Conservation (phyloP, 78 protist species). For the Dictyostelium brefeldianum region DNA sequence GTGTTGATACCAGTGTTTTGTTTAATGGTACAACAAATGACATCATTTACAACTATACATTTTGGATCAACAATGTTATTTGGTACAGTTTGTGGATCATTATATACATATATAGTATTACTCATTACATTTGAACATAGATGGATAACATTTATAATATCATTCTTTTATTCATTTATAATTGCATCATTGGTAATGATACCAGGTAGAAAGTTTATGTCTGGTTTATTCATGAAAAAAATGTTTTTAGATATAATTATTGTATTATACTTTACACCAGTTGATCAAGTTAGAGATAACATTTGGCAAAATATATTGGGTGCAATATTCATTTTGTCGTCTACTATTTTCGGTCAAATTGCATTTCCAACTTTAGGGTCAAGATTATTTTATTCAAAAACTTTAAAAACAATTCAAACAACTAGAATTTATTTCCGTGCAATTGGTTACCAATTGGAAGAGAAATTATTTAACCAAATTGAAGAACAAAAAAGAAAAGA, state of each 20-base stretch:
- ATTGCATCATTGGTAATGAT: neutral
- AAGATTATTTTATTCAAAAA: conserved; percentile 6
- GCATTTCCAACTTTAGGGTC: conserved; percentile 28
- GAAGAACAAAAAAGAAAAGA: no score
- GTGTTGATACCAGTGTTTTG: conserved; percentile 44
- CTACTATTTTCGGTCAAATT: neutral
- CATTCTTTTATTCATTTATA: neutral
- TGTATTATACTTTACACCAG: conserved; percentile 44
- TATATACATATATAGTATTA: neutral
- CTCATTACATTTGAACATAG: neutral
- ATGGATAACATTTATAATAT: conserved; percentile 54
- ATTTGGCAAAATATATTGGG: conserved; percentile 23
- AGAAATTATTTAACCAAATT: neutral
- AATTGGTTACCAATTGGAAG: conserved; percentile 47
- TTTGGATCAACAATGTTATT: conserved; percentile 7
- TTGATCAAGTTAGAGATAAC: neutral
- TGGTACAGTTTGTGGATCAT: neutral
- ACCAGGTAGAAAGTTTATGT: conserved; percentile 20
- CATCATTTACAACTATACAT: conserved; percentile 9
- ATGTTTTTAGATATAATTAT: conserved; percentile 32
- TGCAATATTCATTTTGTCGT: neutral
- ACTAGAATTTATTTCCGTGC: conserved; percentile 35
- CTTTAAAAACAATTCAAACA: conserved; percentile 21
- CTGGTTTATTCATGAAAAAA: conserved; percentile 24
- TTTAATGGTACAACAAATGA: conserved; percentile 2